These are phyloP conservation scores for Daedaleopsis nitida DNA, from an alignment of 768 basidiomycete species.

Conservation along the genomic window DNA sequence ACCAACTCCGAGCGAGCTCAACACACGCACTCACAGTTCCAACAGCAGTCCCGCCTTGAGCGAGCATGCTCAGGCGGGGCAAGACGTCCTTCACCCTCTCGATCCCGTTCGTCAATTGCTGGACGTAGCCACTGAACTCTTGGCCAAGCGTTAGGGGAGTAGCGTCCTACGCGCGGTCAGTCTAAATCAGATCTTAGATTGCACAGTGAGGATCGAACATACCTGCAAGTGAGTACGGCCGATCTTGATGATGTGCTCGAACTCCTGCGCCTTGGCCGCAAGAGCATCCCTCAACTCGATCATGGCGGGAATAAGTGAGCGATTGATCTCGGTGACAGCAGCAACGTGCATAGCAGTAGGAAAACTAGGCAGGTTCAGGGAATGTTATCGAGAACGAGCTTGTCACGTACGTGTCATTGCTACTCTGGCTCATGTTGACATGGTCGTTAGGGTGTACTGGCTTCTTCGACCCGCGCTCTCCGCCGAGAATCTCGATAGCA, in stretches of 20 bases:
- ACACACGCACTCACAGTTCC: slow-evolving; percentile 71
- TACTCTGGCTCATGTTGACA: slow-evolving; percentile 98
- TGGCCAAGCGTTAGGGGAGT: slow-evolving; percentile 97
- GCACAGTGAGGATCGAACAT: not conserved
- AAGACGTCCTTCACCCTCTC: slow-evolving; percentile 78
- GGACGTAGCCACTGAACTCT: slow-evolving; percentile 98
- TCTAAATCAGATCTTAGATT: not conserved
- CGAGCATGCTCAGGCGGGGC: slow-evolving; percentile 85
- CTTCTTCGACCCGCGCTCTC: slow-evolving; percentile 91
- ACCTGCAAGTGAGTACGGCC: slow-evolving; percentile 95
- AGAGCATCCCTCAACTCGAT: slow-evolving; percentile 82
- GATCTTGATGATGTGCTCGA: slow-evolving; percentile 95
- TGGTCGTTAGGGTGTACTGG: slow-evolving; percentile 99
- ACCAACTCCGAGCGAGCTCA: not conserved
- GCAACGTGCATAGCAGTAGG: slow-evolving; percentile 99
- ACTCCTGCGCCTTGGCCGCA: slow-evolving; percentile 77
- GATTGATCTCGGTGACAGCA: slow-evolving; percentile 84
- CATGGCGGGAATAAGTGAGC: slow-evolving; percentile 82
- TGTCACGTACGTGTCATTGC: slow-evolving; percentile 88
- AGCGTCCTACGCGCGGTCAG: slow-evolving; percentile 65
- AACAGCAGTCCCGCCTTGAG: slow-evolving; percentile 98
- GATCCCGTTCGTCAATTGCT: slow-evolving; percentile 90
- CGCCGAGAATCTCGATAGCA: slow-evolving; percentile 95
- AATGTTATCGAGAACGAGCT: not conserved
- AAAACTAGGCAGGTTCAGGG: slow-evolving; percentile 58